Evolutionary conservation across 176 grass and related monocot genomes (phyloP).

Genomic region (Metroxylon sagu): DNA sequence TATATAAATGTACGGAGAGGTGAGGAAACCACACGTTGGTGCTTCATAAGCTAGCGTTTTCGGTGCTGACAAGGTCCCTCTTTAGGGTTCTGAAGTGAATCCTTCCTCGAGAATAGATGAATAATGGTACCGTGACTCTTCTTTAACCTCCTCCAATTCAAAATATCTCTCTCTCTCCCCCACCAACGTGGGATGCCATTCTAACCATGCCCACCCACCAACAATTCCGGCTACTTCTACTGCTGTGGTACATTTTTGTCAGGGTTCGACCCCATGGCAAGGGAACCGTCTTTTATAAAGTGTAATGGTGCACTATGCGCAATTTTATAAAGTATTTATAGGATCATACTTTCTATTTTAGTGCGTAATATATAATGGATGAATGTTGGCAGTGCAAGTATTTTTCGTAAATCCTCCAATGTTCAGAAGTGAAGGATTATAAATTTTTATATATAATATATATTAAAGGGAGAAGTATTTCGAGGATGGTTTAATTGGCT

Average conservation of each 20-base stretch:
- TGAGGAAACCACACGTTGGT: constrained; percentile 5
- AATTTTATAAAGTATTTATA: not conserved
- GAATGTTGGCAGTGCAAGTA: no score
- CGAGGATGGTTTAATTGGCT: no score
- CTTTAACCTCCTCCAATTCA: no score
- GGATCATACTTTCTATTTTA: no score
- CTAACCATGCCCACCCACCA: not conserved
- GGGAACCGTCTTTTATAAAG: not conserved
- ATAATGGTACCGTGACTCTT: not conserved
- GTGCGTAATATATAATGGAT: no score
- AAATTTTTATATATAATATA: no score
- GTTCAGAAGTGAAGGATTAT: no score
- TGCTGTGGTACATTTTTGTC: constrained; percentile 5
- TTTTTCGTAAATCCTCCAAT: no score
- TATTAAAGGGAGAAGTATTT: no score
- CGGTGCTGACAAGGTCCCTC: constrained; percentile 17
- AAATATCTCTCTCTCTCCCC: no score
- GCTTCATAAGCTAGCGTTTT: constrained; percentile 15
- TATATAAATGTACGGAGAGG: not conserved
- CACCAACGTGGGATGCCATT: constrained; percentile 5
- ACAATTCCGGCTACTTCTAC: constrained; percentile 8
- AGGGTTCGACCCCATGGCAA: not conserved
- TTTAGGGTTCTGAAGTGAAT: constrained; percentile 26
- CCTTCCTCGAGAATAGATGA: constrained; percentile 5
- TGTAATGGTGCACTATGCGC: not conserved